Conservation (phyloP, 768 basidiomycete genomes). For the Lyophyllum atratum region DNA sequence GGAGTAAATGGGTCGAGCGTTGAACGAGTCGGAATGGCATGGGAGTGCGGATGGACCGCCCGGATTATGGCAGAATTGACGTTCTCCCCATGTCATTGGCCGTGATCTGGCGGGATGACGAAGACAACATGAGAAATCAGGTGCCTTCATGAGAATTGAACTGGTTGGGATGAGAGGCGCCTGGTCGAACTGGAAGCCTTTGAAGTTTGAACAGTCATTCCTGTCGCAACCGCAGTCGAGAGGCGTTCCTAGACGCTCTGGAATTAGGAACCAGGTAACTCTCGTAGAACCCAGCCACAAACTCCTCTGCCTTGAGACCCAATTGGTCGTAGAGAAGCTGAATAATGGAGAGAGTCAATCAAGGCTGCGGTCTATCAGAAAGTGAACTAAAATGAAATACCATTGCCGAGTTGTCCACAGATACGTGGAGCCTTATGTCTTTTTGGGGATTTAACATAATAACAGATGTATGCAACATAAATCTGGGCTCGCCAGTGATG, state of each 20-base stretch:
- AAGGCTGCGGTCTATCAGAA: not conserved
- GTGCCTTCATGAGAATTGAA: not conserved
- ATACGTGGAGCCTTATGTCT: constrained; percentile 84
- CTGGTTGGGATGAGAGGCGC: not conserved
- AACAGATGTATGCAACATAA: constrained; percentile 79
- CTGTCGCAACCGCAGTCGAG: constrained; percentile 72
- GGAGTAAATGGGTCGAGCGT: not conserved
- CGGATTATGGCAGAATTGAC: not conserved
- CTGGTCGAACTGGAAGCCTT: not conserved
- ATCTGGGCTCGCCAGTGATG: constrained; percentile 38
- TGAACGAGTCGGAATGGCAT: not conserved
- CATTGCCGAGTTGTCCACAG: constrained; percentile 81
- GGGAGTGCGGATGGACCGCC: not conserved
- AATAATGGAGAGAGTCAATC: not conserved
- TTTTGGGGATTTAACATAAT: constrained; percentile 69
- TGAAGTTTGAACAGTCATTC: constrained; percentile 18
- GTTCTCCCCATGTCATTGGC: not conserved
- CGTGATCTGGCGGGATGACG: not conserved
- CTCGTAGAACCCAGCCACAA: constrained; percentile 80
- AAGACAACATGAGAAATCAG: not conserved
- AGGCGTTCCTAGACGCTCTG: constrained; percentile 78
- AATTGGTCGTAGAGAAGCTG: constrained; percentile 84
- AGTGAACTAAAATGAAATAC: constrained; percentile 33
- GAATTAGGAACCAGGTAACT: constrained; percentile 73
- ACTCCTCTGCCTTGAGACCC: constrained; percentile 87